Percentiles rank a stretch among this genome's conserved stretches.
phyloP scores from a whole-genome alignment of 306 rosid species.

The Macrotyloma uniflorum region DNA sequence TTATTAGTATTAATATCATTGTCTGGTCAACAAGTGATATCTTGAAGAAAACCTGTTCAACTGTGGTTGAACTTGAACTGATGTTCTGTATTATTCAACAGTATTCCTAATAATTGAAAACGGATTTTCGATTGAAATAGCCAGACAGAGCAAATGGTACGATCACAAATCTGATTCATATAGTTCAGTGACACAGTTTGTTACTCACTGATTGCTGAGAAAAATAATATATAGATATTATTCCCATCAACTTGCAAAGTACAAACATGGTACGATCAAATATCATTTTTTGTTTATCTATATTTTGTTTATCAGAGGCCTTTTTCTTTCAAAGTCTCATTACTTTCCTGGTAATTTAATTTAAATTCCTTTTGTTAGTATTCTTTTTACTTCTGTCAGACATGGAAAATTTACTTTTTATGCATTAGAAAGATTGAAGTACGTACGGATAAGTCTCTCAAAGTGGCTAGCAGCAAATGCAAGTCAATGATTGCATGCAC shows the following conservation, averaged over 20 bases:
- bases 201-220: background rate
- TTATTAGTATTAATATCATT: constrained; percentile 5
- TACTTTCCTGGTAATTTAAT: background rate
- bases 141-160: constrained; percentile 27
- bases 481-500: constrained; percentile 31
- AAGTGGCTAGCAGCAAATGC: constrained; percentile 4
- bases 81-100: background rate
- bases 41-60: background rate
- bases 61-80: constrained; percentile 1
- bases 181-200: background rate
- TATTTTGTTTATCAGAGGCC: background rate
- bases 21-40: background rate
- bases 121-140: background rate
- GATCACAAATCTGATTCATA: background rate
- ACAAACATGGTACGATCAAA: background rate
- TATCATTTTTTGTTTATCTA: background rate
- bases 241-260: constrained; percentile 24
- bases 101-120: background rate
- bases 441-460: constrained; percentile 20
- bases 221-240: background rate
- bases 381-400: background rate
- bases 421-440: constrained; percentile 1
- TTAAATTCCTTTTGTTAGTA: background rate
- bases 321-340: background rate
- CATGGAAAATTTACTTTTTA: constrained; percentile 1